These are phyloP conservation scores for Raphidocelis subcapitata DNA, from an alignment of 139 green algal genomes.

Conservation along the genomic window DNA sequence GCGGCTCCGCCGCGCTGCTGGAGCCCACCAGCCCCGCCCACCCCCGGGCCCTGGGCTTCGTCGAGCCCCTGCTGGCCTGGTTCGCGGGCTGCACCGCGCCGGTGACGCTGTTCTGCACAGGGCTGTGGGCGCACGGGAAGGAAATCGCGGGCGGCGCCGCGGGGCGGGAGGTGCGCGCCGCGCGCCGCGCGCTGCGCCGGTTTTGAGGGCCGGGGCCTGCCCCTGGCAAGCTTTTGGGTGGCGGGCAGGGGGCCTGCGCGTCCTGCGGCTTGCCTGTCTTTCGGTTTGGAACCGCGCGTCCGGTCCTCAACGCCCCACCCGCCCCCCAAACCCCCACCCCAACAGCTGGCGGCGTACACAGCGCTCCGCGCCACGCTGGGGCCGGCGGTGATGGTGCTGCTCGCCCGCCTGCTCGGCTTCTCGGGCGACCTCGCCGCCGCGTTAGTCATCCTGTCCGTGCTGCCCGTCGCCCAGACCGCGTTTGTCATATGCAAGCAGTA, in stretches of 20 bases:
- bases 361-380: constrained; percentile 22
- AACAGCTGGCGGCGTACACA: constrained; percentile 17
- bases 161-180: neutral
- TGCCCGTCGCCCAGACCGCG: constrained; percentile 48
- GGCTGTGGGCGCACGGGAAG: constrained; percentile 34
- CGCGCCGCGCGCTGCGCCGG: too few relatives aligned
- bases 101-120: constrained; percentile 44
- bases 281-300: neutral
- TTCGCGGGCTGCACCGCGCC: constrained; percentile 37
- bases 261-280: too few relatives aligned
- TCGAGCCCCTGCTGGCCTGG: constrained; percentile 37
- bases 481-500: constrained; percentile 46
- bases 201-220: neutral
- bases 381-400: constrained; percentile 34
- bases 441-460: constrained; percentile 34
- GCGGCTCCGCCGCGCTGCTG: constrained; percentile 21
- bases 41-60: constrained; percentile 16
- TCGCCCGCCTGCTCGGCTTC: constrained; percentile 30
- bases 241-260: neutral
- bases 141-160: neutral
- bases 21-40: constrained; percentile 17
- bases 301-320: neutral
- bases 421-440: constrained; percentile 13
- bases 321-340: neutral
- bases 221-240: neutral